Conservation (phyloP, 2,329 filamentous ascomycete genomes). For the Colletotrichum salicis region DNA sequence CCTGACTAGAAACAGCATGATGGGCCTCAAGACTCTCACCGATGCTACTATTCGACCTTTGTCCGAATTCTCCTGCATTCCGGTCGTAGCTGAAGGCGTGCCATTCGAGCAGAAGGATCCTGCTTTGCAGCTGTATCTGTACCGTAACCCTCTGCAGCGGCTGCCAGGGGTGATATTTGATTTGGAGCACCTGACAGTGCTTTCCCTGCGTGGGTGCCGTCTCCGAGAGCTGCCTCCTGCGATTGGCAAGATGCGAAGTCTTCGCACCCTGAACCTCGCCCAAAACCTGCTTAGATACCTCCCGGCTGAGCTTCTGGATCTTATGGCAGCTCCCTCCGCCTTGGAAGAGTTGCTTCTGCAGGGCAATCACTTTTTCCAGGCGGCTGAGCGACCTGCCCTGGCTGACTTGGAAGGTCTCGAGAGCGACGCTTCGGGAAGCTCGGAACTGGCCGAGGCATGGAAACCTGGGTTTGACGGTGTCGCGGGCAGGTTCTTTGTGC, state of each 20-base stretch:
- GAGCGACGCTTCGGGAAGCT: constrained; percentile 37
- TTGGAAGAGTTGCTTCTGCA: constrained; percentile 66
- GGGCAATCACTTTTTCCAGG: constrained; percentile 70
- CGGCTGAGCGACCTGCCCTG: constrained; percentile 20
- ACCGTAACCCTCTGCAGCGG: constrained; percentile 65
- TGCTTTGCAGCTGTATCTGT: constrained; percentile 69
- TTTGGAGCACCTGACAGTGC: constrained; percentile 69
- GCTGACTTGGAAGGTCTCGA: constrained; percentile 30
- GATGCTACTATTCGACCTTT: constrained; percentile 68
- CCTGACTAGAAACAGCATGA: constrained; percentile 43
- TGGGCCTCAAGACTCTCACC: constrained; percentile 64
- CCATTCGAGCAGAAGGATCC: constrained; percentile 70
- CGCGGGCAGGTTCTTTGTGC: constrained; percentile 37
- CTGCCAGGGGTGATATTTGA: constrained; percentile 72
- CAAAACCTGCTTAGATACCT: constrained; percentile 71
- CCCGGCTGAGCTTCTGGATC: constrained; percentile 70
- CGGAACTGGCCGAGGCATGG: constrained; percentile 7
- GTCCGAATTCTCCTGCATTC: constrained; percentile 63
- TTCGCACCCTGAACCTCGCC: constrained; percentile 73
- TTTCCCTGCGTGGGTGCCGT: constrained; percentile 73
- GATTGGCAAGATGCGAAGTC: constrained; percentile 66
- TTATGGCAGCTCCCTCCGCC: constrained; percentile 58
- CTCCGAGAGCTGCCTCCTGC: constrained; percentile 69
- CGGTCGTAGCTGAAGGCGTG: constrained; percentile 64
- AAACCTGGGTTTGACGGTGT: constrained; percentile 29